Percentiles rank a stretch among this genome's conserved stretches.
These are phyloP conservation scores for Acer yangbiense DNA, from an alignment of 345 rosid species.

Conservation along the genomic window DNA sequence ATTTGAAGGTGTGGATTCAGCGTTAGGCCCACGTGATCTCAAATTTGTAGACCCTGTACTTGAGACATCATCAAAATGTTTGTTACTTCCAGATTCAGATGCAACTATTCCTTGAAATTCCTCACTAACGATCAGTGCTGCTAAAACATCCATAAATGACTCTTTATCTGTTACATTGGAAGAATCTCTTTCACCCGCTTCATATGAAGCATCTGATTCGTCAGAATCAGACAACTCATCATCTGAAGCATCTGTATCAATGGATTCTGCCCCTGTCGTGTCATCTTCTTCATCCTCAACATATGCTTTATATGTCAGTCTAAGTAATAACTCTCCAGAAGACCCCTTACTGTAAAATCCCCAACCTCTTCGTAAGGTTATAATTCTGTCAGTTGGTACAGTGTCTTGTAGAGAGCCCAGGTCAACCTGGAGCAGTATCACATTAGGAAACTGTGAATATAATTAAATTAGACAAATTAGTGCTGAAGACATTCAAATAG, in stretches of 20 bases:
- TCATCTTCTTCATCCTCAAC: constrained; percentile 99
- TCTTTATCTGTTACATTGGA: constrained; percentile 58
- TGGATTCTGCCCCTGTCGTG: constrained; percentile 41
- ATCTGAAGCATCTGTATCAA: constrained; percentile 58
- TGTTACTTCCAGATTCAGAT: constrained; percentile 69
- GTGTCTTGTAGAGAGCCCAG: constrained; percentile 85
- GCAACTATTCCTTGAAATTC: constrained; percentile 98
- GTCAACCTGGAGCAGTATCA: constrained; percentile 58
- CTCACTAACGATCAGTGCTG: constrained; percentile 91
- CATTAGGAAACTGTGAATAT: constrained; percentile 25
- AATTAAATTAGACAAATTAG: background rate
- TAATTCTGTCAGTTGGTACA: constrained; percentile 85
- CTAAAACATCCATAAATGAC: constrained; percentile 91
- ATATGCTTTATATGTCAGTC: constrained; percentile 93
- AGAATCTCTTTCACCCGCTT: constrained; percentile 33
- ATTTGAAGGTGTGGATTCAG: constrained; percentile 37
- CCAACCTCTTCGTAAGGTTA: constrained; percentile 78
- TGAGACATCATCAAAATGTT: constrained; percentile 44
- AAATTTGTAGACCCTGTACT: constrained; percentile 35
- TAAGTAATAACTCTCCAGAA: constrained; percentile 81
- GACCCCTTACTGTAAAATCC: constrained; percentile 71
- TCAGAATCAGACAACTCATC: constrained; percentile 77
- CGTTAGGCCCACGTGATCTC: constrained; percentile 34
- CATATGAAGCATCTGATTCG: constrained; percentile 47
- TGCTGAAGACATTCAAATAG: background rate